Conservation (phyloP, 2,329 filamentous ascomycete genomes). For the Botrytis aclada region DNA sequence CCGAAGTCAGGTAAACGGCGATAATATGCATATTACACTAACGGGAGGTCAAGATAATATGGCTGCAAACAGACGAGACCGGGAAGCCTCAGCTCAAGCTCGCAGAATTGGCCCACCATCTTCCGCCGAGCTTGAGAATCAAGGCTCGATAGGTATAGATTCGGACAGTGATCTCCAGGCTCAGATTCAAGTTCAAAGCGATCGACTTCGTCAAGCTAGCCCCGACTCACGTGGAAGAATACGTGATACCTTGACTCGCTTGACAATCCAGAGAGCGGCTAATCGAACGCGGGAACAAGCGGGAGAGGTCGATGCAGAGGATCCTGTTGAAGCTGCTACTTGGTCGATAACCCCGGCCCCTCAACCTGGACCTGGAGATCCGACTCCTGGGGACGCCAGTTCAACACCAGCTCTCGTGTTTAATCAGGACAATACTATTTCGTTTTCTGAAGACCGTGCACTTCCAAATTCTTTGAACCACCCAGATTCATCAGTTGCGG, state of each 20-base stretch:
- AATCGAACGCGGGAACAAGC: no score
- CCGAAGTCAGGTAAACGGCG: not conserved
- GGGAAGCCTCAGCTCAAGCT: not conserved
- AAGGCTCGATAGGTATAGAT: not conserved
- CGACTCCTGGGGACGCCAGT: not conserved
- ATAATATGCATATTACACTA: not conserved
- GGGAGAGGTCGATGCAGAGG: fast-evolving
- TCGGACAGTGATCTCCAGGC: not conserved
- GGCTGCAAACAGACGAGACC: not conserved
- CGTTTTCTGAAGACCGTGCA: not conserved
- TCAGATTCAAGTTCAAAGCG: not conserved
- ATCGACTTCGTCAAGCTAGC: not conserved
- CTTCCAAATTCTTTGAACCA: not conserved
- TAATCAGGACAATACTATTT: not conserved
- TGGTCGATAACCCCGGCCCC: not conserved
- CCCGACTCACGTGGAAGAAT: not conserved
- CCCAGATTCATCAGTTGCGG: not conserved
- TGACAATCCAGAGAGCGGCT: not conserved
- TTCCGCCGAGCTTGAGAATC: not conserved
- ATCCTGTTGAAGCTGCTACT: fast-evolving
- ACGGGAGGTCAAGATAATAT: not conserved
- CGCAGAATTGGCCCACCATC: not conserved
- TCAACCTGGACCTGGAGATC: not conserved
- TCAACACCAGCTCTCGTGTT: not conserved
- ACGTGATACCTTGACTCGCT: not conserved